Conservation (phyloP, 1,139 yeast genomes). For the Sugiyamaella grinbergsii region DNA sequence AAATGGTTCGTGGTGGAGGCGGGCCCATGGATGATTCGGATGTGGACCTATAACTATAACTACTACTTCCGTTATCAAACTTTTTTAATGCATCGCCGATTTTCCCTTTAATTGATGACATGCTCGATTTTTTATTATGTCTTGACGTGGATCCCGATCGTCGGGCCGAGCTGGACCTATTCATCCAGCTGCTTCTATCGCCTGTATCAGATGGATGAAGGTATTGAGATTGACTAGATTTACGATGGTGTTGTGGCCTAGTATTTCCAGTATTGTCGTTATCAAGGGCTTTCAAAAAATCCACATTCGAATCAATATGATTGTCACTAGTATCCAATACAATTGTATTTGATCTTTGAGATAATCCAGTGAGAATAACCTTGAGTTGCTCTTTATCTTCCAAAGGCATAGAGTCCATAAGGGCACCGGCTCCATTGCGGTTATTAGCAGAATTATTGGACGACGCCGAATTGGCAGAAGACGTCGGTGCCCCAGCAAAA, state of each 20-base stretch:
- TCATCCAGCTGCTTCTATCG: slow-evolving; percentile 20
- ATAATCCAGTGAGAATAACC: slow-evolving; percentile 42
- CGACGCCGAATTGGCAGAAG: not conserved
- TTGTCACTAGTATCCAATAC: slow-evolving; percentile 39
- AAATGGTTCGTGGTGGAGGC: slow-evolving; percentile 24
- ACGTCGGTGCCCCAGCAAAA: not conserved
- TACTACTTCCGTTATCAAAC: slow-evolving; percentile 27
- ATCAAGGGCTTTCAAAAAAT: slow-evolving; percentile 59
- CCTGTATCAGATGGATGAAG: slow-evolving; percentile 21
- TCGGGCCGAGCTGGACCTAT: slow-evolving; percentile 26
- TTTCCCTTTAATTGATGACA: slow-evolving; percentile 35
- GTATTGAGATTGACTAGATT: slow-evolving; percentile 20
- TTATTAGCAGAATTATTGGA: not conserved
- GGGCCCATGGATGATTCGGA: slow-evolving; percentile 19
- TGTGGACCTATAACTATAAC: slow-evolving; percentile 10
- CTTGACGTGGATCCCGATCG: slow-evolving; percentile 19
- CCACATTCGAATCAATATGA: slow-evolving; percentile 53
- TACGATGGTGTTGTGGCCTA: slow-evolving; percentile 19
- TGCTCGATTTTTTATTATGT: slow-evolving; percentile 34
- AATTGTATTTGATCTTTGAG: slow-evolving; percentile 41
- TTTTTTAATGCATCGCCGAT: slow-evolving; percentile 41
- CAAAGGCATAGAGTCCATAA: slow-evolving; percentile 28
- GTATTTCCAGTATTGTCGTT: slow-evolving; percentile 38
- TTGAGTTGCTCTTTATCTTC: slow-evolving; percentile 40
- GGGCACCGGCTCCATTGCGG: slow-evolving; percentile 6